Base-by-base conservation (phyloP, 495 filamentous ascomycete species). In the Hypoxylon fuscum region DNA sequence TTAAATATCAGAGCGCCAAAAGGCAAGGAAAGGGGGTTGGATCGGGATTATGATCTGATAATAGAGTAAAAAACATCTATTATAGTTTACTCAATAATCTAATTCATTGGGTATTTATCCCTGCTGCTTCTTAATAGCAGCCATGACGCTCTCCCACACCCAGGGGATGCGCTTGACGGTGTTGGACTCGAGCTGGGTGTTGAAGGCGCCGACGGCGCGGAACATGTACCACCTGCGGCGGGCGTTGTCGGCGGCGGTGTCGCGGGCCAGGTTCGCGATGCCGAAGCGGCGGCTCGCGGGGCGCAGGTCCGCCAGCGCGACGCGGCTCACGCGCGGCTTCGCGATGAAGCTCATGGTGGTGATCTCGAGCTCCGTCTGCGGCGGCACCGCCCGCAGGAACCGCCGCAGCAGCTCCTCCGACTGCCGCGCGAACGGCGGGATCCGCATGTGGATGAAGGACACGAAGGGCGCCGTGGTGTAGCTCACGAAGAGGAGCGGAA, bases 271-370 rank as follows among this genome's bases (percentile, higher is more conserved):
- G 57, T 87, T 88, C 22, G 80, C 81, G 47, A 85, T 73, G 14
- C 85, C 81, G 10, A 83, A 65, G 12, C 77, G 61, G 27, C 67
- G 50, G 40, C 64, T 72, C 5, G 62, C 65, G n/a, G 80, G 72
- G 38, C 55, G 59, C 37, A 91, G 71, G 20, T 89, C 86, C 4
- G 70, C 64, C 0, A 87, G 44, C 23, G 63, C 74, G 57, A 86
- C 72, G 9, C 69, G 72, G 53, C 69, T 79, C 17, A 79, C 68
- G 38, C 78, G 76, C 12, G 84, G 82, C 68, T 79, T 79, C 35
- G 86, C 86, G 55, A 84, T 78, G 41, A 88, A 77, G 20, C 85
- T 87, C 79, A 93, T 87, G 11, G 88, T 93, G 14, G 83, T 88
- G 35, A 96, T 74, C 23, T 88, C 86, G 1, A 96, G 66, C 21